Evolutionary conservation across 306 rosid species (phyloP).

Genomic region (Lagenaria siceraria): DNA sequence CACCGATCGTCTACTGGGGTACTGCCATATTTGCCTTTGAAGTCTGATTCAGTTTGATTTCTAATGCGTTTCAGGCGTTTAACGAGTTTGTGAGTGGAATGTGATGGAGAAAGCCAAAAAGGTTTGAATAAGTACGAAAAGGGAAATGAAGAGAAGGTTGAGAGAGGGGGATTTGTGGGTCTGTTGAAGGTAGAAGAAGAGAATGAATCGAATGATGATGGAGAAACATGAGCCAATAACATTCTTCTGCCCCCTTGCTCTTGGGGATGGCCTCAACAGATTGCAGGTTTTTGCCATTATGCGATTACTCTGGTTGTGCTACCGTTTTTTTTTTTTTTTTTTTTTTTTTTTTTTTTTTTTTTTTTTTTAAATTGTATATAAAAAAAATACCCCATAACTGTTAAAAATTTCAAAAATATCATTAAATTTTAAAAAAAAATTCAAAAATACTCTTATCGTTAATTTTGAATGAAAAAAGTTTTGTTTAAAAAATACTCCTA

Average conservation of each 20-base stretch:
- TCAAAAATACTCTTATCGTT: no score
- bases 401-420: no score
- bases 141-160: background rate
- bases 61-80: background rate
- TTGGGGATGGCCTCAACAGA: background rate
- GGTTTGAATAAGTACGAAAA: background rate
- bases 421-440: no score
- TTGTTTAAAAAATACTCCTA: no score
- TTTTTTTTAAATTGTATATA: no score
- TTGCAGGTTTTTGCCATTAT: background rate
- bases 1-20: slow-evolving; percentile 20
- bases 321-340: no score
- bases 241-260: background rate
- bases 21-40: background rate
- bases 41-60: background rate
- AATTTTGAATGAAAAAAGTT: no score
- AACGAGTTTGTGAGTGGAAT: background rate
- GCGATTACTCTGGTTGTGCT: background rate
- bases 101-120: background rate
- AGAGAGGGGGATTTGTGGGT: background rate
- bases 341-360: no score
- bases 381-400: no score
- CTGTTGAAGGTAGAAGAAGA: background rate
- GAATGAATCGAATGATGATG: background rate
- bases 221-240: background rate